Conservation (phyloP, 2,329 filamentous ascomycete species). For the Drechslerella dactyloides region DNA sequence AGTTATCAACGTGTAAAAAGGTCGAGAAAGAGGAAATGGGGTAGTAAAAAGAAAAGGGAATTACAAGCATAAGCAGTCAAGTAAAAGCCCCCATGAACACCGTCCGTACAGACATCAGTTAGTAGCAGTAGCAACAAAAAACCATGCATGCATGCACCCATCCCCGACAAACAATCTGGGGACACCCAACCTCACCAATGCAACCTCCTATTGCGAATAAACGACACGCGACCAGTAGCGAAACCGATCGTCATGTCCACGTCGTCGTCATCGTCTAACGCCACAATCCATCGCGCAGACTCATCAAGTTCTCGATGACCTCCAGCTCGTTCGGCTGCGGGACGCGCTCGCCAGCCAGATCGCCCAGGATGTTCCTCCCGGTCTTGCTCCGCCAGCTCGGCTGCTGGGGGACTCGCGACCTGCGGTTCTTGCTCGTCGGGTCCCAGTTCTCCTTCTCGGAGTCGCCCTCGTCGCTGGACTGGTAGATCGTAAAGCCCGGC, state of each 20-base stretch:
- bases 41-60: too few species aligned
- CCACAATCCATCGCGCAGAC: conserved; percentile 40
- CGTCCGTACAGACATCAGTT: conserved; percentile 5
- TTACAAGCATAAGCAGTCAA: not conserved
- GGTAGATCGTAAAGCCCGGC: conserved; percentile 43
- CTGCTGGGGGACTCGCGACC: conserved; percentile 21
- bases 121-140: not conserved
- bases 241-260: too few species aligned
- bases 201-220: too few species aligned
- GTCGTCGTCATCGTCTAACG: conserved; percentile 17
- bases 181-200: not conserved
- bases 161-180: conserved; percentile 10
- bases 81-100: conserved; percentile 23
- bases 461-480: conserved; percentile 44
- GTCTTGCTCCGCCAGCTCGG: conserved; percentile 31
- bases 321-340: conserved; percentile 46
- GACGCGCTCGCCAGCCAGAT: conserved; percentile 31
- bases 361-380: conserved; percentile 26
- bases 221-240: too few species aligned
- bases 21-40: too few species aligned
- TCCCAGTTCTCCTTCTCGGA: conserved; percentile 49
- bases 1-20: too few species aligned
- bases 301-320: conserved; percentile 48
- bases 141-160: too few species aligned
- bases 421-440: conserved; percentile 29